Base-by-base conservation (phyloP, 2,329 filamentous ascomycete genomes). In the Pseudogymnoascus sp. region DNA sequence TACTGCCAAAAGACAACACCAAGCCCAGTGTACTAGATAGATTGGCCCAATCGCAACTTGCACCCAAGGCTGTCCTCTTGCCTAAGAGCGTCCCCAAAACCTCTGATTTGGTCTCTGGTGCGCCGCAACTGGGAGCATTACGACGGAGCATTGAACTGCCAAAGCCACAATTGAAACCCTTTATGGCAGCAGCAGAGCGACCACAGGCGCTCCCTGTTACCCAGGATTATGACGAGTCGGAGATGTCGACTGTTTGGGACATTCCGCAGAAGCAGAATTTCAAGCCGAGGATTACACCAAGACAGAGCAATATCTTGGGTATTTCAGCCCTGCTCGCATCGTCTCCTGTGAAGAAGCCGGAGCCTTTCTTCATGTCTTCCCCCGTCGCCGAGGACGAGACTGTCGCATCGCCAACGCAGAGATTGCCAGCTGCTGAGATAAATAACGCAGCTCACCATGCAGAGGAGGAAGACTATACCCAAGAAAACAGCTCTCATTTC, bases 251-350 rank as follows among this genome's bases (percentile, higher is more conserved):
- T 41, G 16, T 19, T 4, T 69, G 64, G 62, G 67, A 70, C 10
- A 70, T 71, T 29, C 70, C 70, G 14, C 71, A 73, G 52, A 72
- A 72, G 59, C 62, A 67, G 23, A 71, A 71, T 58, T 73, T 73
- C 55, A 66, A 68, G 7, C 70, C 72, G 31, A 65, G 66, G 6
- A 49, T 49, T 49, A 49, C 43, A 49, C 63, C 63, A 41, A 66
- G 69, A 10, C 65, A 68, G 21, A 66, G 61, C 49, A 61, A 62
- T 12, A 63, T 63, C 33, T 19, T 67, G n/a, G 67, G 70, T 58
- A 62, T 72, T 4, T 71, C 69, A 10, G 67, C 68, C 14, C 62
- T 72, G 12, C 63, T 72, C 11, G 65, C 64, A 19, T 63, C 64
- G 6, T 72, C 71, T 12, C 71, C 71, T 14, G 58, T 60, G 1